A percentile compares a stretch with the other conserved stretches of the same genome.
Conservation (phyloP, 352 stramenopile species). For the Aphanomyces astaci region DNA sequence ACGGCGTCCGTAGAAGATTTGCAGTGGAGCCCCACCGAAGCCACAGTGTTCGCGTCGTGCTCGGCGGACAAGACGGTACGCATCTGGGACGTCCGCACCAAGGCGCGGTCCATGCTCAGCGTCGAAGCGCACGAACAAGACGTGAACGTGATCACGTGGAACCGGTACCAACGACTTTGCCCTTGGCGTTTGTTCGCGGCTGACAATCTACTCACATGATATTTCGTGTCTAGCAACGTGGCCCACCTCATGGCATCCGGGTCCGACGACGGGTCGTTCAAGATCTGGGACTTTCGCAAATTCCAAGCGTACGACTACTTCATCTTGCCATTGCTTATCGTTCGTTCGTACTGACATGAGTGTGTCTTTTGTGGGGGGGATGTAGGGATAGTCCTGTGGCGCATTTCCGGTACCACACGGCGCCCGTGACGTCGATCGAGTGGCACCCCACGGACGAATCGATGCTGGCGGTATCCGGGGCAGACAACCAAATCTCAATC, state of each 20-base stretch:
- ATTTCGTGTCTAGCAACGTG: conserved; percentile 61
- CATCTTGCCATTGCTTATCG: no score
- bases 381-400: conserved; percentile 75
- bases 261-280: conserved; percentile 96
- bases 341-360: no score
- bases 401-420: conserved; percentile 93
- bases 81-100: conserved; percentile 97
- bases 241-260: conserved; percentile 95
- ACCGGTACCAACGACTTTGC: conserved; percentile 48
- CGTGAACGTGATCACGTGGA: conserved; percentile 99
- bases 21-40: conserved; percentile 97
- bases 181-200: background rate
- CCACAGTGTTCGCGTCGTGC: conserved; percentile 93
- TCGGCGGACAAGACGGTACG: conserved; percentile 91
- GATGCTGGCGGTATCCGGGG: conserved; percentile 91
- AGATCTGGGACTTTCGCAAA: conserved; percentile 95
- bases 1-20: conserved; percentile 95
- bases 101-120: conserved; percentile 89
- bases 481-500: conserved; percentile 95
- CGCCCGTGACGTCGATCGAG: conserved; percentile 96
- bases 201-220: no score
- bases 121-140: conserved; percentile 92
- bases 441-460: conserved; percentile 99
- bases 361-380: background rate
- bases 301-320: conserved; percentile 77